Conservation (phyloP, 75 land plant genomes). For the Selaginella moellendorffii region DNA sequence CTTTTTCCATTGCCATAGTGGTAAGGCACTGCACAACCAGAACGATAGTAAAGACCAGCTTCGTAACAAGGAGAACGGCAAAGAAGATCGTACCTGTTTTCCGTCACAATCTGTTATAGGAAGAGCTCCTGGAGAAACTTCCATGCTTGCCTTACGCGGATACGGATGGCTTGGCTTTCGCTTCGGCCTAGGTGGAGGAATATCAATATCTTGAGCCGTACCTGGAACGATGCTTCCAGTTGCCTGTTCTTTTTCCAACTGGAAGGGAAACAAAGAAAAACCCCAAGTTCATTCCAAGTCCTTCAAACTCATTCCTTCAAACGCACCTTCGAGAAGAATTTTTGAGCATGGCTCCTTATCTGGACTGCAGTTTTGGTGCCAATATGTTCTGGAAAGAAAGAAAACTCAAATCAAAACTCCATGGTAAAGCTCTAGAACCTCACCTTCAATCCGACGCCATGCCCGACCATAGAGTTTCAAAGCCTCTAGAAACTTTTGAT, state of each 20-base stretch:
- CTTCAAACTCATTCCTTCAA: no score
- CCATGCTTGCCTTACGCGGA: conserved; percentile 27
- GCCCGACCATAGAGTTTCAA: conserved; percentile 60
- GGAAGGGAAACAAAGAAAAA: conserved; percentile 8
- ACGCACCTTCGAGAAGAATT: conserved; percentile 87
- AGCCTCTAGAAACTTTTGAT: conserved; percentile 59
- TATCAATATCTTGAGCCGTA: conserved; percentile 55
- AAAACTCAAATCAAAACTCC: no score
- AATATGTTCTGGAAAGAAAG: conserved; percentile 79
- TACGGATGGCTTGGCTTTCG: conserved; percentile 92
- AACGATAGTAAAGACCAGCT: no score
- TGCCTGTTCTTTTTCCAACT: conserved; percentile 92
- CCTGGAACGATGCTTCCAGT: conserved; percentile 39
- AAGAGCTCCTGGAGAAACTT: no score
- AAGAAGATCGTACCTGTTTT: background rate
- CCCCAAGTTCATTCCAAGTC: background rate
- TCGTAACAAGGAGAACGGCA: no score
- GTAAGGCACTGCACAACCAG: background rate
- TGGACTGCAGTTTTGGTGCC: conserved; percentile 96
- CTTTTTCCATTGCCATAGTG: background rate
- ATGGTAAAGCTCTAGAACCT: background rate
- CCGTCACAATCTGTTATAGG: no score
- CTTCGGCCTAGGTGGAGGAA: conserved; percentile 98
- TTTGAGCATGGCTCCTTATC: conserved; percentile 94
- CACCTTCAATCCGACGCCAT: conserved; percentile 44